Base-by-base conservation (phyloP, 495 filamentous ascomycete species). In the Thozetella sp. region DNA sequence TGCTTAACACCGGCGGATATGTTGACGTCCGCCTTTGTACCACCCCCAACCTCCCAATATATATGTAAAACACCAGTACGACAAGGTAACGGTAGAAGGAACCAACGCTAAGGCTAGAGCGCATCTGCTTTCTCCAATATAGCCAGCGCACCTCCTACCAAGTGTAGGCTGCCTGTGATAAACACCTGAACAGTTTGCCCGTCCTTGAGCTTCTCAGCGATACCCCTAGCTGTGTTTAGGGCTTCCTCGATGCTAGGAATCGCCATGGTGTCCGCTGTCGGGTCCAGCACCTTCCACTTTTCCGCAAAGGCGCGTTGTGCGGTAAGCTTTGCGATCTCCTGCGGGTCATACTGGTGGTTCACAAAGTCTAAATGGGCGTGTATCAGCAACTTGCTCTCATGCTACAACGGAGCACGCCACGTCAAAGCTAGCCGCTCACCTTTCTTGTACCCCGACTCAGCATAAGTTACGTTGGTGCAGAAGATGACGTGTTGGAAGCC, bases 401-500 rank as follows among this genome's bases (percentile, higher is more conserved):
- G 3, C n/a, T n/a, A 12, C 17, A 25, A 13, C 17, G 20, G 22
- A 3, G 1, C 12, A 24, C 22, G 22, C 3, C 54, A 22, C 20
- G 23, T 48, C 19, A n/a, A 55, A 26, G 20, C 53, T 11, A 19
- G 23, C 55, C n/a, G 55, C 58, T 27, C 60, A 78, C 73, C 76
- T 51, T 73, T 73, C 60, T 84, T 88, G 71, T 89, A 97, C 0
- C 90, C 92, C 1, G 79, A 78, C 37, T 82, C 69, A 17, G 83
- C 83, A 72, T 88, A 93, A 1, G 94, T 96, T 51, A 91, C 82
- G 57, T 97, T 97, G 0, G 93, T 90, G 67, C 91, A 96, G 74
- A 99, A 97, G 9, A 97, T 76, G 26, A 88, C 93, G 60, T 93
- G 89, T 20, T 89, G 83, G 64, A 97, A 97, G 0, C 87, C 80